A percentile compares a stretch with the other conserved stretches of the same genome.
These are phyloP conservation scores for Calocybe gangraenosa DNA, from an alignment of 768 basidiomycete species.

Conservation along the genomic window DNA sequence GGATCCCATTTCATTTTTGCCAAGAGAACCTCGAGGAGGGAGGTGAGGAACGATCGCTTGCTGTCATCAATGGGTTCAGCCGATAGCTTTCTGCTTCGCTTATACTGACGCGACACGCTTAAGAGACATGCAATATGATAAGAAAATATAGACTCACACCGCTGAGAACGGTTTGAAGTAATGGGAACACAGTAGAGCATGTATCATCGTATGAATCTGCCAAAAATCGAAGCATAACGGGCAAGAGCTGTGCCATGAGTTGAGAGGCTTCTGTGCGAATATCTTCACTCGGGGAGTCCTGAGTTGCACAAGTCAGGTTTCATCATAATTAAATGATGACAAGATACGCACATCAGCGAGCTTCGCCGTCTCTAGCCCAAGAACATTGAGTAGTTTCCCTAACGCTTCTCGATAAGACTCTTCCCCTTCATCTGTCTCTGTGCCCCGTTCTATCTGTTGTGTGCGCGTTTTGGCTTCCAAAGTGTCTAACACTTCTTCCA, in stretches of 20 bases:
- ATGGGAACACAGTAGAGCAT: slow-evolving; percentile 76
- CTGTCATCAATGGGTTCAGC: slow-evolving; percentile 58
- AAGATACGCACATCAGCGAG: slow-evolving; percentile 64
- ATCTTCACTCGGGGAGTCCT: slow-evolving; percentile 61
- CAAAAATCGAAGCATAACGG: slow-evolving; percentile 83
- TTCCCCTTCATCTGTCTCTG: slow-evolving; percentile 78
- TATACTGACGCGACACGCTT: slow-evolving; percentile 54
- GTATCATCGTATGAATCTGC: slow-evolving; percentile 91
- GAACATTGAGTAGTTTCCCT: slow-evolving; percentile 75
- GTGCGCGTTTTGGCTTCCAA: slow-evolving; percentile 73
- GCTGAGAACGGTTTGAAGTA: slow-evolving; percentile 70
- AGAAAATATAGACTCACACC: slow-evolving; percentile 49
- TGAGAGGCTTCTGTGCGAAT: slow-evolving; percentile 60
- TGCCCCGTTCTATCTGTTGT: slow-evolving; percentile 62
- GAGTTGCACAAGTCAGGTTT: background rate
- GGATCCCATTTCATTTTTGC: slow-evolving; percentile 90
- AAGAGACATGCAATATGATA: background rate
- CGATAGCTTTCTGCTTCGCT: slow-evolving; percentile 61
- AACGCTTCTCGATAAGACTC: slow-evolving; percentile 87
- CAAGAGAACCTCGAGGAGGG: slow-evolving; percentile 74
- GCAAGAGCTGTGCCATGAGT: slow-evolving; percentile 65
- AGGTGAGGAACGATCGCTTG: slow-evolving; percentile 72
- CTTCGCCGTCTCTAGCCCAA: slow-evolving; percentile 81
- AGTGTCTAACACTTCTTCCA: slow-evolving; percentile 77
- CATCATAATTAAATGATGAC: slow-evolving; percentile 17